A percentile compares a stretch with the other conserved stretches of the same genome.
These are phyloP conservation scores for Ascochyta viciae-villosae DNA, from an alignment of 2,329 filamentous ascomycete genomes.

Conservation along the genomic window DNA sequence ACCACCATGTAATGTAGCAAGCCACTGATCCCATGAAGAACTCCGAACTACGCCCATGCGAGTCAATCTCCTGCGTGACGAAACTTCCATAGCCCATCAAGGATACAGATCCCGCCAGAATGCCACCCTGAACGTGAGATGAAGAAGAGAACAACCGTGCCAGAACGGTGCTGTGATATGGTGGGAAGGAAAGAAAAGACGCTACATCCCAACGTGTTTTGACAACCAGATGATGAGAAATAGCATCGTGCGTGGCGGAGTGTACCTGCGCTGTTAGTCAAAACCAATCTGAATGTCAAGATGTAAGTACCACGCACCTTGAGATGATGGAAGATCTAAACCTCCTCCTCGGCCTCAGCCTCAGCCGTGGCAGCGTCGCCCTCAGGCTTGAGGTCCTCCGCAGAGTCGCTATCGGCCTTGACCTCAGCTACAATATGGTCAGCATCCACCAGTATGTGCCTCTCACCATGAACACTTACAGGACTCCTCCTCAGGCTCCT, in stretches of 20 bases:
- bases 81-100: not conserved
- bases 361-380: conserved; percentile 6
- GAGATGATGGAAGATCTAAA: conserved; percentile 13
- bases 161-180: not conserved
- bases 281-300: not conserved
- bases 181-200: not conserved
- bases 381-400: conserved; percentile 4
- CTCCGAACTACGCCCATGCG: not conserved
- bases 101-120: not conserved
- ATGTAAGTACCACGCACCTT: conserved; percentile 1
- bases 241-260: not conserved
- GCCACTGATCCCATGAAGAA: not conserved
- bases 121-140: not conserved
- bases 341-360: conserved; percentile 14
- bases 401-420: conserved; percentile 18
- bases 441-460: conserved; percentile 10
- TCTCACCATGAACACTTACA: conserved; percentile 16
- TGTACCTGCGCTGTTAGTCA: not conserved
- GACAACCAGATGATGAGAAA: not conserved
- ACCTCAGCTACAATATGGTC: conserved; percentile 3
- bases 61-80: not conserved
- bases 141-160: not conserved
- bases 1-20: too few species aligned
- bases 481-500: conserved; percentile 24
- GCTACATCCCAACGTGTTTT: not conserved